A percentile compares a stretch with the other conserved stretches of the same genome.
These are phyloP conservation scores for Phytophthora fragariae DNA, from an alignment of 352 stramenopile genomes.

Conservation along the genomic window DNA sequence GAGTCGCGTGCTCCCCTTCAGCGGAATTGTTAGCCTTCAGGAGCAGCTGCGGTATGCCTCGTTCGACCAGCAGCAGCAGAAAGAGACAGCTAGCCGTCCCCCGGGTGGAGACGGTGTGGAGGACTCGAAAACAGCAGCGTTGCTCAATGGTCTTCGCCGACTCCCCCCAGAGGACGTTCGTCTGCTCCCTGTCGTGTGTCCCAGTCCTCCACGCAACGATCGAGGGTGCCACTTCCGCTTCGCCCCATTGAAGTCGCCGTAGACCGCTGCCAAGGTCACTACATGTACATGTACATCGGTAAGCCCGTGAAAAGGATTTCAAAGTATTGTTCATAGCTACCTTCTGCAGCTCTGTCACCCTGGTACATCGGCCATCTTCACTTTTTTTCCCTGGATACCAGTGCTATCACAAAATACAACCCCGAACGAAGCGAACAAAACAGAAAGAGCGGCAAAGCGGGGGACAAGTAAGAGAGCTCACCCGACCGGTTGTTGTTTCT, in stretches of 20 bases:
- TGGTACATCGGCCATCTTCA: too few relatives aligned
- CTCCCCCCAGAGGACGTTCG: conserved; percentile 55
- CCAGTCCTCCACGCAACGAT: conserved; percentile 17
- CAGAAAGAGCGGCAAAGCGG: conserved; percentile 16
- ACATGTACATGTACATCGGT: too few relatives aligned
- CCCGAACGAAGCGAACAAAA: conserved; percentile 14
- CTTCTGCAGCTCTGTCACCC: too few relatives aligned
- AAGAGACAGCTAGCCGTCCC: conserved; percentile 13
- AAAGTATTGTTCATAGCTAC: too few relatives aligned
- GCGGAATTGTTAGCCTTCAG: conserved; percentile 47
- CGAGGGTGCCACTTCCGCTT: conserved; percentile 38
- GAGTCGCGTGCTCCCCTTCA: conserved; percentile 50
- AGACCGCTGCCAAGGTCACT: too few relatives aligned
- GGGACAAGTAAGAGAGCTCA: conserved; percentile 11
- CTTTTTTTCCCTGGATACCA: too few relatives aligned
- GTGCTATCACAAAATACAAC: too few relatives aligned
- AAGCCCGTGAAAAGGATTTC: too few relatives aligned
- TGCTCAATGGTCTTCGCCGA: conserved; percentile 54
- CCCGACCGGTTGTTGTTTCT: conserved; percentile 36
- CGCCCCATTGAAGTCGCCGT: conserved; percentile 11
- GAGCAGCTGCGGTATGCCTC: conserved; percentile 62
- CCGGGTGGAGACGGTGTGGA: conserved; percentile 13
- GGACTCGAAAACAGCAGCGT: conserved; percentile 42
- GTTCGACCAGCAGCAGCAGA: conserved; percentile 41
- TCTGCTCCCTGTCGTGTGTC: conserved; percentile 38